Evolutionary conservation across 2,329 filamentous ascomycete species (phyloP).

Genomic region (Diaporthe caulivora): DNA sequence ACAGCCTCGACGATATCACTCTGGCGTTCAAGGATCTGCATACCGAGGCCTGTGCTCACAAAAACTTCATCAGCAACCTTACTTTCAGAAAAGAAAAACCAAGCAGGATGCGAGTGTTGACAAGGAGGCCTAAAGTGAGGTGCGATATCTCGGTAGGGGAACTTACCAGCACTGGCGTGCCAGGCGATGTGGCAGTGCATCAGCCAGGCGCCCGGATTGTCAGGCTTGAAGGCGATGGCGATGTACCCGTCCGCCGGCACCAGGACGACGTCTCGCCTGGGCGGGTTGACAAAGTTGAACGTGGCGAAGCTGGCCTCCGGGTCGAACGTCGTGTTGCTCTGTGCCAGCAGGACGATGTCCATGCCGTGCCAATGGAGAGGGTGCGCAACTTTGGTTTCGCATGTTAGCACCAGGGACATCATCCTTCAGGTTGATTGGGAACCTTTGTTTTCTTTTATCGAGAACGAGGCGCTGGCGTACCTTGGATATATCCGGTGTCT

Average conservation of each 20-base stretch:
- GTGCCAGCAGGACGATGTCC: conserved; percentile 50
- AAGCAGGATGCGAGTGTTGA: background rate
- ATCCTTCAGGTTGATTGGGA: background rate
- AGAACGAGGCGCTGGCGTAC: background rate
- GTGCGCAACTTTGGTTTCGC: conserved; percentile 26
- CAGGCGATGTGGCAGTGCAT: conserved; percentile 58
- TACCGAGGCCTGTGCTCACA: conserved; percentile 27
- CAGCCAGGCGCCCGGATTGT: conserved; percentile 58
- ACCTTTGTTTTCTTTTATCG: too few species aligned
- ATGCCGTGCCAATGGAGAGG: conserved; percentile 44
- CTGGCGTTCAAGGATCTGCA: conserved; percentile 36
- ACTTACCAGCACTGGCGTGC: conserved; percentile 52
- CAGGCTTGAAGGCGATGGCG: conserved; percentile 53
- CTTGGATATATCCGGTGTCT: background rate
- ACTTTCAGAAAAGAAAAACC: too few species aligned
- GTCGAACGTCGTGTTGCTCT: conserved; percentile 41
- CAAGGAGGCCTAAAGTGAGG: too few species aligned
- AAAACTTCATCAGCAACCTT: background rate
- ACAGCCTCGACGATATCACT: conserved; percentile 28
- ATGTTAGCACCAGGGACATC: background rate
- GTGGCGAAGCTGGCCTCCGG: conserved; percentile 28
- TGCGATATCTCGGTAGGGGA: too few species aligned
- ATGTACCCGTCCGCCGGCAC: conserved; percentile 52
- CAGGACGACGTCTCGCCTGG: conserved; percentile 52
- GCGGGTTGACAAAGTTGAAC: conserved; percentile 51